Evolutionary conservation across 1,139 yeast species (phyloP).

Genomic region (Barnettozyma hawaiiensis): DNA sequence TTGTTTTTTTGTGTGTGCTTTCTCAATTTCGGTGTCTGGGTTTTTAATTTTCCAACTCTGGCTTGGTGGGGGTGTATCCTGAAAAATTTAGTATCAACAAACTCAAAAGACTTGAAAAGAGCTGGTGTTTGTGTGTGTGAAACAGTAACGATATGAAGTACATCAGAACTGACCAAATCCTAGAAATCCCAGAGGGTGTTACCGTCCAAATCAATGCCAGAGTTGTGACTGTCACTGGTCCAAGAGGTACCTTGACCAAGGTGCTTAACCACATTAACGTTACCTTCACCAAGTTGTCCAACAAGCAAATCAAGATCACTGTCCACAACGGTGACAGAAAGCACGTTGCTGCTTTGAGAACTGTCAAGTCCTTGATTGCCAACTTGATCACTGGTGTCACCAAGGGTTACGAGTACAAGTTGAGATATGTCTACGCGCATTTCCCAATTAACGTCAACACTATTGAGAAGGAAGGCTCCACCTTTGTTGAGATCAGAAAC

Average conservation of each 20-base stretch:
- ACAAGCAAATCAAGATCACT: constrained; percentile 74
- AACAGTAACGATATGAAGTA: constrained; percentile 23
- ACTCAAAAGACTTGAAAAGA: not conserved
- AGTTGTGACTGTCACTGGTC: constrained; percentile 86
- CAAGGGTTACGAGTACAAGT: constrained; percentile 98
- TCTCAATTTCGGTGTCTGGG: not conserved
- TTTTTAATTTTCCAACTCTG: not conserved
- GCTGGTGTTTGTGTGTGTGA: no score
- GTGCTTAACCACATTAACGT: constrained; percentile 93
- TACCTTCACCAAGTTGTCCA: constrained; percentile 73
- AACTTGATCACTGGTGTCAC: constrained; percentile 99
- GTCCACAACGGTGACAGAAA: constrained; percentile 99
- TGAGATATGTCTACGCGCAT: constrained; percentile 99
- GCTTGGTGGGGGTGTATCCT: no score
- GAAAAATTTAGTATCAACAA: constrained; percentile 6
- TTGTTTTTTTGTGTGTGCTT: no score
- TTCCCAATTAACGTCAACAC: constrained; percentile 99
- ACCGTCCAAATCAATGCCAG: constrained; percentile 90
- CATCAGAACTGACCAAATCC: constrained; percentile 84
- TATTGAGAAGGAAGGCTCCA: constrained; percentile 67
- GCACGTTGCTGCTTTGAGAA: constrained; percentile 99
- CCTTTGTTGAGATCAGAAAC: constrained; percentile 93
- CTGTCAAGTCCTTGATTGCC: constrained; percentile 90
- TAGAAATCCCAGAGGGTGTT: constrained; percentile 94
- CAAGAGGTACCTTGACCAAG: constrained; percentile 95